These are phyloP conservation scores for Ceratobasidium sp. DNA, from an alignment of 1,284 basidiomycete species.

Conservation along the genomic window DNA sequence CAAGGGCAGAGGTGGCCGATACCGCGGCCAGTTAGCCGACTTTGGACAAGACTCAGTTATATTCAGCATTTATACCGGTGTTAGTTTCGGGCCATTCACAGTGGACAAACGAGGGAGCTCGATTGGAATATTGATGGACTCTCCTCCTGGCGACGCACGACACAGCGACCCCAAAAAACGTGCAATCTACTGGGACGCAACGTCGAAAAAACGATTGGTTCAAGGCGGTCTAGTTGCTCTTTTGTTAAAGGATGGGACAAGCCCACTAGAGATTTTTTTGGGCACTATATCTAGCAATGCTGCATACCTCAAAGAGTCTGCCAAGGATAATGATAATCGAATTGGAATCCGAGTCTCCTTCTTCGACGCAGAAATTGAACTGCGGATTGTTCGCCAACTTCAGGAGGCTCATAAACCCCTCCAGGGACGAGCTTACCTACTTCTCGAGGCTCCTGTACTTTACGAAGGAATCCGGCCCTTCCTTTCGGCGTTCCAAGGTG, in stretches of 20 bases:
- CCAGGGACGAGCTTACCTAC: slow-evolving; percentile 47
- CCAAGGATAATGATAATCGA: slow-evolving; percentile 49
- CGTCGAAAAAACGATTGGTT: slow-evolving; percentile 63
- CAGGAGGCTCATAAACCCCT: slow-evolving; percentile 43
- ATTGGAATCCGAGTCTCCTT: slow-evolving; percentile 62
- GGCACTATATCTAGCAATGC: slow-evolving; percentile 60
- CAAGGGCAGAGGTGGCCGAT: slow-evolving; percentile 46
- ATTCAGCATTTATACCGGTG: slow-evolving; percentile 68
- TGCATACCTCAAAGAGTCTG: slow-evolving; percentile 58
- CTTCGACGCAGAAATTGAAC: slow-evolving; percentile 62
- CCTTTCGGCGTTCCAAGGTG: slow-evolving; percentile 62
- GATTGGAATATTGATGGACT: slow-evolving; percentile 58
- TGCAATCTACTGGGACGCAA: slow-evolving; percentile 63
- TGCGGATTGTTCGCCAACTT: slow-evolving; percentile 59
- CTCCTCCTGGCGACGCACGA: slow-evolving; percentile 59
- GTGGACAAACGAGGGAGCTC: slow-evolving; percentile 61
- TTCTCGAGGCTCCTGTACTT: slow-evolving; percentile 68
- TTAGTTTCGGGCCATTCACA: slow-evolving; percentile 57
- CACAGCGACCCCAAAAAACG: slow-evolving; percentile 46
- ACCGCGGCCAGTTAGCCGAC: slow-evolving; percentile 47
- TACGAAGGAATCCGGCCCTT: slow-evolving; percentile 71
- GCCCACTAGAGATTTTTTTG: slow-evolving; percentile 57
- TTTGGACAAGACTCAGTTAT: slow-evolving; percentile 59
- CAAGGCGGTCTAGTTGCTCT: slow-evolving; percentile 68
- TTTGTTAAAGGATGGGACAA: slow-evolving; percentile 53